Percentiles rank a stretch among this genome's conserved stretches.
Evolutionary conservation across 352 stramenopile species (phyloP).

Genomic region (Pythium volutum): DNA sequence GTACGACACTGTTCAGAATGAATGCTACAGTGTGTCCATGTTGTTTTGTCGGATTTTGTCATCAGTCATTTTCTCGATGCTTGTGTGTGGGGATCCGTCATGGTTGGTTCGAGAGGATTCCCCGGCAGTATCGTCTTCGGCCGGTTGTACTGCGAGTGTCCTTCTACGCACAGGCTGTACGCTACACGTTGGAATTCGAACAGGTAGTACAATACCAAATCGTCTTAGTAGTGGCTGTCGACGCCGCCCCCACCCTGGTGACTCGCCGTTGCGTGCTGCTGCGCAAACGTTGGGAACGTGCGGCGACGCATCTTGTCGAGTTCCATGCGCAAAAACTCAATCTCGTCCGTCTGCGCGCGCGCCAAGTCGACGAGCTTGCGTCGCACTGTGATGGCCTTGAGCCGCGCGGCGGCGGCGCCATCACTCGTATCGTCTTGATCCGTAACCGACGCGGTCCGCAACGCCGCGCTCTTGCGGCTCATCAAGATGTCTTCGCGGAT

Average conservation of each 20-base stretch:
- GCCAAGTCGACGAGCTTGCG: slow-evolving; percentile 89
- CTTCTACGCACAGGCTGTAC: too few relatives aligned
- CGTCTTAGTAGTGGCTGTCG: slow-evolving; percentile 14
- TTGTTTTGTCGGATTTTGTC: too few relatives aligned
- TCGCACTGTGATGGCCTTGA: slow-evolving; percentile 87
- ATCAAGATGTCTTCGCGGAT: slow-evolving; percentile 87
- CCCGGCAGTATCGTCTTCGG: too few relatives aligned
- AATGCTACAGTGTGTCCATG: neutral
- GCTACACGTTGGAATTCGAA: too few relatives aligned
- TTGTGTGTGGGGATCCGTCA: too few relatives aligned
- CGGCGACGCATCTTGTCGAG: slow-evolving; percentile 88
- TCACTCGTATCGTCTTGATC: slow-evolving; percentile 8
- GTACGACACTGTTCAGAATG: too few relatives aligned
- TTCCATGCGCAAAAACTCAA: slow-evolving; percentile 86
- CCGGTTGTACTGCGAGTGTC: too few relatives aligned
- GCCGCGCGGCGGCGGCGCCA: slow-evolving; percentile 33
- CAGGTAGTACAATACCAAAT: too few relatives aligned
- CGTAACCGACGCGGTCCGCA: slow-evolving; percentile 29
- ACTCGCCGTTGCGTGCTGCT: slow-evolving; percentile 40
- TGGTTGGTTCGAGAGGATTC: too few relatives aligned
- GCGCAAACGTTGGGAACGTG: slow-evolving; percentile 92
- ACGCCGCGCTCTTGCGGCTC: slow-evolving; percentile 54
- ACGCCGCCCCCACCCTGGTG: slow-evolving; percentile 13
- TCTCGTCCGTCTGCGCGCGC: slow-evolving; percentile 88
- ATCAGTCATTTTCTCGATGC: too few relatives aligned